These are phyloP conservation scores for Rhynchosporium secalis DNA, from an alignment of 2,329 filamentous ascomycete genomes.

Conservation along the genomic window DNA sequence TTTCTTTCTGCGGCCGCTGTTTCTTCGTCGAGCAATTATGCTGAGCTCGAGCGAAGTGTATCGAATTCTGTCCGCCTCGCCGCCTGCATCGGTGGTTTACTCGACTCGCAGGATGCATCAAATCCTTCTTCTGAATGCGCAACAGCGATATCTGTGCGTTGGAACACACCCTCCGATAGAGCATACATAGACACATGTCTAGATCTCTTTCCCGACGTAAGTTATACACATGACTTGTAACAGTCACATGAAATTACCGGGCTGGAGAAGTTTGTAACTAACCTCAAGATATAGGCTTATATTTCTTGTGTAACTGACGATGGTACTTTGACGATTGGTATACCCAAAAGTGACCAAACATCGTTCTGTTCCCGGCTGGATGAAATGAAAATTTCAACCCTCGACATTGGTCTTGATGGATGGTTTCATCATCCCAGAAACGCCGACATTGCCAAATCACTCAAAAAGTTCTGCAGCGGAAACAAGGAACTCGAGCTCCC, in stretches of 20 bases:
- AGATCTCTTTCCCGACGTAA: too few species aligned
- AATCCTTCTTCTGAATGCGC: not conserved
- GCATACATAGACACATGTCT: too few species aligned
- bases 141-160: not conserved
- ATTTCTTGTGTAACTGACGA: too few species aligned
- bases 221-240: too few species aligned
- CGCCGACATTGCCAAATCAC: not conserved
- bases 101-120: not conserved
- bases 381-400: not conserved
- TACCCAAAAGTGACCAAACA: not conserved
- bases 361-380: not conserved
- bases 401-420: not conserved
- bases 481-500: not conserved
- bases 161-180: not conserved
- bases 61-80: not conserved
- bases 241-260: too few species aligned
- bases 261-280: too few species aligned
- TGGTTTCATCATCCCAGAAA: not conserved
- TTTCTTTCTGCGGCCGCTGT: not conserved
- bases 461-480: not conserved
- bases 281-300: too few species aligned
- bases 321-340: not conserved
- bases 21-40: not conserved
- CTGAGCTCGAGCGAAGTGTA: not conserved
- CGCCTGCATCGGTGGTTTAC: not conserved